These are phyloP conservation scores for Pseudohyphozyma bogoriensis DNA, from an alignment of 768 basidiomycete species.

Conservation along the genomic window DNA sequence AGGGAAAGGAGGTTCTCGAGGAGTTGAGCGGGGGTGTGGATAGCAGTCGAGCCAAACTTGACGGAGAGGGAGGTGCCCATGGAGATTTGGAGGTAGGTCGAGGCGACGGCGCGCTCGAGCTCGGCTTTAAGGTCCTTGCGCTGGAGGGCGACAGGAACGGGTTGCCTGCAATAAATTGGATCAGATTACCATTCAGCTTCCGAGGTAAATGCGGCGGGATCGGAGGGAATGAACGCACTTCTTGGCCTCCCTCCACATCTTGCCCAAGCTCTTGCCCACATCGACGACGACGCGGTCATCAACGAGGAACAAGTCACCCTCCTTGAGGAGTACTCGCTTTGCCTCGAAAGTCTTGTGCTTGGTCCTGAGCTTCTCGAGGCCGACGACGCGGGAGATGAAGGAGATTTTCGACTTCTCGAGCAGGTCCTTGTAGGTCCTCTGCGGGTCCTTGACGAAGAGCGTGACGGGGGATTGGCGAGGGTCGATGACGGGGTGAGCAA, in stretches of 20 bases:
- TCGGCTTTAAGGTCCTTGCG: conserved; percentile 85
- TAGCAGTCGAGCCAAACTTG: conserved; percentile 60
- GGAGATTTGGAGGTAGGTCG: conserved; percentile 93
- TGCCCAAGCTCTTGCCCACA: conserved; percentile 75
- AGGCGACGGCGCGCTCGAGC: conserved; percentile 81
- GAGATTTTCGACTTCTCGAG: conserved; percentile 65
- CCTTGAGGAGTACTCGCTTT: conserved; percentile 65
- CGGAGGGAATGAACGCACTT: conserved; percentile 59
- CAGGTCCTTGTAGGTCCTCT: conserved; percentile 90
- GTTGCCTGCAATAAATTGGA: conserved; percentile 54
- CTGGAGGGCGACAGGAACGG: conserved; percentile 81
- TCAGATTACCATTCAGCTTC: neutral
- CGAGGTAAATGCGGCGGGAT: neutral
- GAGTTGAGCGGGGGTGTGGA: conserved; percentile 63
- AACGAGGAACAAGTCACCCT: conserved; percentile 84
- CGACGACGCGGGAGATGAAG: conserved; percentile 85
- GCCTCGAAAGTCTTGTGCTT: conserved; percentile 43
- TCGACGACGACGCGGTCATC: conserved; percentile 83
- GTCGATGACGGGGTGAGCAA: conserved; percentile 72
- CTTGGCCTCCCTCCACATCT: conserved; percentile 86
- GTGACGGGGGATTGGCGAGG: conserved; percentile 71
- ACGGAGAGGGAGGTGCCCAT: conserved; percentile 83
- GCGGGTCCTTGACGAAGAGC: conserved; percentile 90
- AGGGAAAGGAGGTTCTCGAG: conserved; percentile 67
- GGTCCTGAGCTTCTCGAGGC: conserved; percentile 69